phyloP scores from a whole-genome alignment of 1,284 basidiomycete genomes.

The Rhodofomes roseus region DNA sequence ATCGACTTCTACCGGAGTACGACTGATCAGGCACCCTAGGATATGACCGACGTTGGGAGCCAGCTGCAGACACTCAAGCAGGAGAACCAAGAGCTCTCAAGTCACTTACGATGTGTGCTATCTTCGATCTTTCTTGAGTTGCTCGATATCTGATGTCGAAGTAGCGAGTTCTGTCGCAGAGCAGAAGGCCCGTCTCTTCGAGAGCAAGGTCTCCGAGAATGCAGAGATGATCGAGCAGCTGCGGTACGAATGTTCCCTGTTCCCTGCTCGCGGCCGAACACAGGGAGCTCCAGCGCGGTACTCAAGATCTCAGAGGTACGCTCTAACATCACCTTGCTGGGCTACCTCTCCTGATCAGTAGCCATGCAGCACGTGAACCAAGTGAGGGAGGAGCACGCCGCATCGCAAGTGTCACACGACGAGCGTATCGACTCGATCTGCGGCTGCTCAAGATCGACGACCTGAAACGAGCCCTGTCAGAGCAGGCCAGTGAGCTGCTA shows the following conservation, averaged over 20 bases:
- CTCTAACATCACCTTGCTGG: neutral
- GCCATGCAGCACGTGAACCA: conserved; percentile 49
- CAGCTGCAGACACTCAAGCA: conserved; percentile 66
- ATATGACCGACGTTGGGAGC: conserved; percentile 69
- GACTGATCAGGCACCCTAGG: conserved; percentile 36
- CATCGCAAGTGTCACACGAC: conserved; percentile 64
- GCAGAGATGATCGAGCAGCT: conserved; percentile 63
- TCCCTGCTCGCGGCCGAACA: conserved; percentile 62
- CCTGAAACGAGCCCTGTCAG: conserved; percentile 57
- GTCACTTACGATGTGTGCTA: conserved; percentile 57
- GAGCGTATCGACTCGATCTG: conserved; percentile 65
- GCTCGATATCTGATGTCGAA: conserved; percentile 7
- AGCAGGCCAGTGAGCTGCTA: conserved; percentile 60
- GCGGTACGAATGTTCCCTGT: conserved; percentile 68
- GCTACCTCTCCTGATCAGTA: neutral
- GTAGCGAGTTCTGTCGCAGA: conserved; percentile 59
- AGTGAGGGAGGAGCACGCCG: conserved; percentile 55
- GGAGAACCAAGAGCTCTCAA: conserved; percentile 65
- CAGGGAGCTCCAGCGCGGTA: conserved; percentile 67
- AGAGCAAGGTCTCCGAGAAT: conserved; percentile 63
- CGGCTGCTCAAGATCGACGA: conserved; percentile 71
- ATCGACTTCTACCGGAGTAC: neutral
- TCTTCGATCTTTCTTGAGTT: neutral
- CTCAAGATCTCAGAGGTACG: conserved; percentile 62
- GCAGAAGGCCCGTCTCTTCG: conserved; percentile 64